These are phyloP conservation scores for Mycena alexandri DNA, from an alignment of 768 basidiomycete genomes.

Conservation along the genomic window DNA sequence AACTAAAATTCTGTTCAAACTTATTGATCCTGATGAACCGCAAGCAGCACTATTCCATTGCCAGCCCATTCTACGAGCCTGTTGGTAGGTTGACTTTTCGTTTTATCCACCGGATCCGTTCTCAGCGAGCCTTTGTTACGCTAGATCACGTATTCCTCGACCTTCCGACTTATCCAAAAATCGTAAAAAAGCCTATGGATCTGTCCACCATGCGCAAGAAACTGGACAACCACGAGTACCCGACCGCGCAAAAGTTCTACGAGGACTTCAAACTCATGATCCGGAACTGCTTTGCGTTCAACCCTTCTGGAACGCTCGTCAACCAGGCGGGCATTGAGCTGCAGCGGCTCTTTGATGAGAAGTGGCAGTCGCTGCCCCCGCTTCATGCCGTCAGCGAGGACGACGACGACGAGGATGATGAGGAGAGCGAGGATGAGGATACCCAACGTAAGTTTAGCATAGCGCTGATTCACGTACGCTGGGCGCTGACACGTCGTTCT, in stretches of 20 bases:
- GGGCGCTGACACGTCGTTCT: slow-evolving; percentile 37
- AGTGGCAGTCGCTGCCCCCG: slow-evolving; percentile 85
- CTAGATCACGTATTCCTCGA: slow-evolving; percentile 83
- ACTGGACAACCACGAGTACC: slow-evolving; percentile 82
- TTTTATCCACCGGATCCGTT: slow-evolving; percentile 16
- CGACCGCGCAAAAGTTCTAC: slow-evolving; percentile 83
- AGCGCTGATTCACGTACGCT: slow-evolving; percentile 14
- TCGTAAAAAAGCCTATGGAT: slow-evolving; percentile 97
- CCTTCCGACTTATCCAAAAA: slow-evolving; percentile 86
- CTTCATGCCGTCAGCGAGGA: slow-evolving; percentile 67
- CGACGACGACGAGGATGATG: slow-evolving; percentile 75
- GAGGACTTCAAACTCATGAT: slow-evolving; percentile 96
- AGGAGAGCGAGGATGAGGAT: slow-evolving; percentile 78
- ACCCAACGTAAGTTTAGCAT: slow-evolving; percentile 68
- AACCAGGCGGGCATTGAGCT: slow-evolving; percentile 88
- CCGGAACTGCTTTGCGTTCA: slow-evolving; percentile 93
- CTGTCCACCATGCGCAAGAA: slow-evolving; percentile 89
- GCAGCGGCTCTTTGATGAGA: slow-evolving; percentile 91
- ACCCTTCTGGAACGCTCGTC: slow-evolving; percentile 89
- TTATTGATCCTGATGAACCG: slow-evolving; percentile 80
- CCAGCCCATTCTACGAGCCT: slow-evolving; percentile 92
- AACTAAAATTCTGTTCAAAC: slow-evolving; percentile 86
- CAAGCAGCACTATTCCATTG: slow-evolving; percentile 80
- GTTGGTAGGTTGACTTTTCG: slow-evolving; percentile 74
- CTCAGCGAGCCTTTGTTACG: slow-evolving; percentile 26